Conservation (phyloP, 1,139 yeast species). For the Tardiomyces depauwii region DNA sequence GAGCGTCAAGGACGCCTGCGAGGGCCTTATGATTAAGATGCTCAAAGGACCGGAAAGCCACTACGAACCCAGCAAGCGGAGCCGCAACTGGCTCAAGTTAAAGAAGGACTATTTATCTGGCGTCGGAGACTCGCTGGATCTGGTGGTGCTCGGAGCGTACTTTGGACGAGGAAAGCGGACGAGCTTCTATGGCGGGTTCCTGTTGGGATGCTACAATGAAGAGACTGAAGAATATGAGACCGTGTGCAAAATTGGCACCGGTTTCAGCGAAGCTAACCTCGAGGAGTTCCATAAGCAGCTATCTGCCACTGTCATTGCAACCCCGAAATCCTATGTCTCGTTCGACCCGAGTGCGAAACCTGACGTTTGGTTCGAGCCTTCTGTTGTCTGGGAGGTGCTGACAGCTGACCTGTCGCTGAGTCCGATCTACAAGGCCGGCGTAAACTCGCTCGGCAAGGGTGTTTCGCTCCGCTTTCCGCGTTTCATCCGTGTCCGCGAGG, state of each 20-base stretch:
- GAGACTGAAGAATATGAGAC: slow-evolving; percentile 92
- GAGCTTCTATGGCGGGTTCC: slow-evolving; percentile 87
- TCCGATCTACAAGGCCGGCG: slow-evolving; percentile 88
- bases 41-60: slow-evolving; percentile 69
- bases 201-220: slow-evolving; percentile 79
- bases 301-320: slow-evolving; percentile 53
- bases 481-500: slow-evolving; percentile 75
- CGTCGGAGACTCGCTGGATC: slow-evolving; percentile 89
- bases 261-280: slow-evolving; percentile 81
- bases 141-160: slow-evolving; percentile 92
- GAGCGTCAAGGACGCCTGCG: slow-evolving; percentile 83
- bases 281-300: slow-evolving; percentile 47
- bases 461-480: slow-evolving; percentile 88
- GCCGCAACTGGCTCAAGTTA: slow-evolving; percentile 89
- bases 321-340: slow-evolving; percentile 60
- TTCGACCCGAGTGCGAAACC: slow-evolving; percentile 56
- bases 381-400: slow-evolving; percentile 74
- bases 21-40: slow-evolving; percentile 93
- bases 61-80: slow-evolving; percentile 91
- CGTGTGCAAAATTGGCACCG: slow-evolving; percentile 95
- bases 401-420: slow-evolving; percentile 91
- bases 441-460: slow-evolving; percentile 69
- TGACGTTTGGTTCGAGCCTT: slow-evolving; percentile 96
- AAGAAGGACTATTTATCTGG: slow-evolving; percentile 92
- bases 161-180: slow-evolving; percentile 92